These are phyloP conservation scores for Tritrichomonas musculus DNA, from an alignment of 208 protist genomes.

Conservation along the genomic window DNA sequence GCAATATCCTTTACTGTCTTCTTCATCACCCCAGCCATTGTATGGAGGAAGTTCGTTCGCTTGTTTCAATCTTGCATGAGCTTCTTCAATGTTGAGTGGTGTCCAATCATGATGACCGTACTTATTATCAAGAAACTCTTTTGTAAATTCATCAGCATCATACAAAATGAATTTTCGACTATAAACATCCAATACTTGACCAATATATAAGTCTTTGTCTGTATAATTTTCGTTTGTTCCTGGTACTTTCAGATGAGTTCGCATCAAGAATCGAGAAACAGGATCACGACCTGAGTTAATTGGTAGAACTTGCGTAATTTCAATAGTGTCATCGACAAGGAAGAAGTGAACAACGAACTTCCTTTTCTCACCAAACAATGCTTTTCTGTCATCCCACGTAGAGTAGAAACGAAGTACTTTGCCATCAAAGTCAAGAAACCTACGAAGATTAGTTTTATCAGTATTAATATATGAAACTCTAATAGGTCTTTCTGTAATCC, in stretches of 20 bases:
- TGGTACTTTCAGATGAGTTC: slow-evolving; percentile 65
- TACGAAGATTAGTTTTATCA: neutral
- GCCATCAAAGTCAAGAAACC: slow-evolving; percentile 74
- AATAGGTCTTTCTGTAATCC: neutral
- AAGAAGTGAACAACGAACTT: slow-evolving; percentile 82
- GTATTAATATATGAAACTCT: neutral
- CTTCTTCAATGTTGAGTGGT: neutral
- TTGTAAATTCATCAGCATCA: slow-evolving; percentile 82
- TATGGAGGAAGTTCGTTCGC: neutral
- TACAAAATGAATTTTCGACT: slow-evolving; percentile 74
- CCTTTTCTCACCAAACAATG: slow-evolving; percentile 71
- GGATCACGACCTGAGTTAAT: slow-evolving; percentile 81
- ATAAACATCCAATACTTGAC: slow-evolving; percentile 65
- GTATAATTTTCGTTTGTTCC: neutral
- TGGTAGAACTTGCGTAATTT: slow-evolving; percentile 68
- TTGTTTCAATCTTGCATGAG: no score
- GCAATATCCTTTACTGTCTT: neutral
- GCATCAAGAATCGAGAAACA: slow-evolving; percentile 72
- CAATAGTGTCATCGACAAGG: slow-evolving; percentile 77
- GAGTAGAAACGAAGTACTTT: slow-evolving; percentile 77
- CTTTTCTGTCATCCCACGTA: slow-evolving; percentile 71
- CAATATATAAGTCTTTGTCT: slow-evolving; percentile 52
- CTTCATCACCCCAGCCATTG: slow-evolving; percentile 22
- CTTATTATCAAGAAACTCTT: slow-evolving; percentile 63
- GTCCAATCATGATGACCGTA: neutral